Base-by-base conservation (phyloP, 2,329 filamentous ascomycete species). In the Hymenoscyphus salicellus region DNA sequence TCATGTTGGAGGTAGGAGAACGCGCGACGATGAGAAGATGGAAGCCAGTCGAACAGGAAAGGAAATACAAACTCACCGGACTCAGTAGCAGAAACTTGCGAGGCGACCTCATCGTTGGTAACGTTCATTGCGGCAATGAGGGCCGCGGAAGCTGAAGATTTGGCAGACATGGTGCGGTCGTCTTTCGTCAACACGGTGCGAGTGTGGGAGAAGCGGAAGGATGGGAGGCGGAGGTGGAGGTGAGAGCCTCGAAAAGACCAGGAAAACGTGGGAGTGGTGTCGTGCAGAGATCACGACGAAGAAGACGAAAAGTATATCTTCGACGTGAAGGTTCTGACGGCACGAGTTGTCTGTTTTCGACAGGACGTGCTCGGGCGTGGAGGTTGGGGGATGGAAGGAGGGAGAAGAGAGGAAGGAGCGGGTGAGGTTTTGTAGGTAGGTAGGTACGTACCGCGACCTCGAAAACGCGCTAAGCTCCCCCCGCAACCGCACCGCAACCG, bases 361-460 rank as follows among this genome's bases (percentile, higher is more conserved):
- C 17, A 14, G 32, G 26, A 32, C 55, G 55, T n/a, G 55, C 28
- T 32, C 26, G 32, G 55, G n/a, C 23, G 17, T 32, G 55, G 26
- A 11, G 55, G 55, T 17, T 57, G 28, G 55, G 55, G 55, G 55
- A 57, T 32, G 55, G 55, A 57, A 57, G 28, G 55, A 57, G 55
- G 55, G 16, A 33, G 55, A 14, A 57, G 11, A 11, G 28, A 57
- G 55, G 55, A 57, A 57, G 55, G 32, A 57, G 32, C 55, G 55
- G n/a, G 11, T 3, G 55, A 20, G 28, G 23, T 7, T 17, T n/a
- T n/a, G n/a, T 10, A 55, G 52, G 20, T 2, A 8, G 26, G 7
- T 16, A 10, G n/a, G 10, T 17, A 17, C 26, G 10, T n/a, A 46
- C 46, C 23, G 46, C 46, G 20, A 10, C 46, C 46, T 52, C 23